phyloP scores from a whole-genome alignment of 2,329 filamentous ascomycete species.

The Endocalyx cinctus region DNA sequence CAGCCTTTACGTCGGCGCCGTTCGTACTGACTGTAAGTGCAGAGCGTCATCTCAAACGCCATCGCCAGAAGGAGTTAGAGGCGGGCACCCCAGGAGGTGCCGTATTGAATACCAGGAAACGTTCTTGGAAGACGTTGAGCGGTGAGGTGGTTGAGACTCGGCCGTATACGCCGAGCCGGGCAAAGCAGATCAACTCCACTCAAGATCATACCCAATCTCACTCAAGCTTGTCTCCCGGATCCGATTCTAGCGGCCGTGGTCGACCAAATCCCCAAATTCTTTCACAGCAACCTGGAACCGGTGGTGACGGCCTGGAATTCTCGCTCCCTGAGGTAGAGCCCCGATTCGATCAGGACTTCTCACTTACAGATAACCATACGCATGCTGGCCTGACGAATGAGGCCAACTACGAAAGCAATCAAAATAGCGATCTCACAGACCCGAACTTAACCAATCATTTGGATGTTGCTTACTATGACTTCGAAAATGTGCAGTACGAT shows the following conservation, averaged over 20 bases:
- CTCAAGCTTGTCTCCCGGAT: background rate
- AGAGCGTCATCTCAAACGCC: slow-evolving; percentile 55
- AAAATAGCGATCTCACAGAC: slow-evolving; percentile 7
- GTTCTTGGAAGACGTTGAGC: slow-evolving; percentile 50
- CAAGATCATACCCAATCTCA: background rate
- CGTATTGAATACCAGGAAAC: slow-evolving; percentile 49
- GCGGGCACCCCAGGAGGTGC: slow-evolving; percentile 48
- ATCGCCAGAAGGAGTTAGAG: slow-evolving; percentile 50
- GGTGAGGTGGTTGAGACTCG: slow-evolving; percentile 47
- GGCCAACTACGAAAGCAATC: background rate
- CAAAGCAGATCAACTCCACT: background rate
- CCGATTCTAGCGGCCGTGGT: background rate
- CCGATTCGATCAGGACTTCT: background rate
- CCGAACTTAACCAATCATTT: slow-evolving; percentile 11
- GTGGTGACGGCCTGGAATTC: no score
- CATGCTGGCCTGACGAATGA: no score
- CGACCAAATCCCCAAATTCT: background rate
- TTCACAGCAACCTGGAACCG: no score
- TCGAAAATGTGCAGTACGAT: slow-evolving; percentile 33
- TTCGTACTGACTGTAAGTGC: slow-evolving; percentile 16
- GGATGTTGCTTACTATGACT: slow-evolving; percentile 4
- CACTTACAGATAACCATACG: background rate
- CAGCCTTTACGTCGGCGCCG: no score
- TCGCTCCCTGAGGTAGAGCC: no score
- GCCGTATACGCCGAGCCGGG: slow-evolving; percentile 10